Base-by-base conservation (phyloP, 2,329 filamentous ascomycete genomes). In the Alternaria angustiovoidea region DNA sequence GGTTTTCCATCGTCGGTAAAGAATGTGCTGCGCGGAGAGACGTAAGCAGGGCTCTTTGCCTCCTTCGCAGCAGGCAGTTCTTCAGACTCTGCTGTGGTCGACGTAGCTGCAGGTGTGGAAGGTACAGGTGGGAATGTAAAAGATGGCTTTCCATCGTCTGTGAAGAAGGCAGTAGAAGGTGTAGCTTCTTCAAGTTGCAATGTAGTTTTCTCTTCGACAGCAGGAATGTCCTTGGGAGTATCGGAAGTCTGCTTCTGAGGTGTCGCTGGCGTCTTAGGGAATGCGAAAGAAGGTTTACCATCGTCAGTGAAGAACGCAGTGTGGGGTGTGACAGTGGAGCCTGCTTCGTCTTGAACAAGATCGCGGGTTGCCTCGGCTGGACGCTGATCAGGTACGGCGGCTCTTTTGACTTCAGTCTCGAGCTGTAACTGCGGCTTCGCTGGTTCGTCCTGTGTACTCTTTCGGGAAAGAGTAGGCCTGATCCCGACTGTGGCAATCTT, bases 1-100 rank as follows among this genome's bases (percentile, higher is more conserved):
- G 61, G 57, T 16, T 57, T 63, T 11, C 61, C 57, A 26, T 46
- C 43, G 39, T 63, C 61, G 5, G 54, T 55, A 28, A 63, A 63
- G 51, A 58, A 61, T 5, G 54, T 51, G 9, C 59, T 66, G 14
- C 57, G 60, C 4, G 64, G 64, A 12, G 51, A 44, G 24, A 62
- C 61, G 26, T 26, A 18, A 6, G 48, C 34, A 32, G 36, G 28
- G 36, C 44, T 49, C 47, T 34, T 24, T 8, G 26, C 26, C 30
- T 44, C 22, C 32, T 51, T 46, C 26, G 44, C 28, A 32, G 22
- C 39, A 18, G 28, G 6, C 12, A 16, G 11, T 4, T 56, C 36
- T 6, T 28, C 16, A 3, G 38, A 12, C 26, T 51, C 3, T 7
- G 34, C 7, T 24, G 34, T 41, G n/a, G 32, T 51, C 24, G 32